These are phyloP conservation scores for Talaromyces sp. DNA, from an alignment of 2,329 filamentous ascomycete genomes.

Conservation along the genomic window DNA sequence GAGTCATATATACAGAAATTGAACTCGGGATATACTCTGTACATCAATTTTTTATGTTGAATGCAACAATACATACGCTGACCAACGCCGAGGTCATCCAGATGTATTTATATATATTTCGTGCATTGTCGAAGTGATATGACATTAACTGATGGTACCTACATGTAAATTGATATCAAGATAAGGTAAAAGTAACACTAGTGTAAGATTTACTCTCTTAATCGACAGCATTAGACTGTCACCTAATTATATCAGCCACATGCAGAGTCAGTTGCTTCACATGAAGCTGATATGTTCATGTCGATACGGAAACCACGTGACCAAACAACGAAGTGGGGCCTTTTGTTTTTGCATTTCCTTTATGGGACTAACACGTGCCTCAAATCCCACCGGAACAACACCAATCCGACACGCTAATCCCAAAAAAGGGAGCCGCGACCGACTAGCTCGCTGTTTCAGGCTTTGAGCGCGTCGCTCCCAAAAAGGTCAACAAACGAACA, in stretches of 20 bases:
- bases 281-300: neutral
- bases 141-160: no score
- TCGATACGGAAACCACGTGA: neutral
- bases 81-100: no score
- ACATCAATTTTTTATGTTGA: no score
- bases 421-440: conserved; percentile 12
- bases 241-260: no score
- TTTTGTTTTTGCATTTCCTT: conserved; percentile 29
- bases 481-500: conserved; percentile 10
- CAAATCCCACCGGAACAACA: conserved; percentile 20
- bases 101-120: no score
- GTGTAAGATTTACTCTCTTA: no score
- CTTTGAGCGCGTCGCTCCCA: conserved; percentile 10
- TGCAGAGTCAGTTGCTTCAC: no score
- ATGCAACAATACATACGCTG: no score
- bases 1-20: no score
- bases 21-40: no score
- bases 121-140: no score
- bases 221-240: no score
- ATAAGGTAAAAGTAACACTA: neutral
- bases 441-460: neutral
- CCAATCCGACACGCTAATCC: conserved; percentile 20
- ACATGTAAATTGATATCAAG: neutral
- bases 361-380: conserved; percentile 14
- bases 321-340: neutral